Evolutionary conservation across 2,329 filamentous ascomycete genomes (phyloP).

Genomic region (Botrytis porri): DNA sequence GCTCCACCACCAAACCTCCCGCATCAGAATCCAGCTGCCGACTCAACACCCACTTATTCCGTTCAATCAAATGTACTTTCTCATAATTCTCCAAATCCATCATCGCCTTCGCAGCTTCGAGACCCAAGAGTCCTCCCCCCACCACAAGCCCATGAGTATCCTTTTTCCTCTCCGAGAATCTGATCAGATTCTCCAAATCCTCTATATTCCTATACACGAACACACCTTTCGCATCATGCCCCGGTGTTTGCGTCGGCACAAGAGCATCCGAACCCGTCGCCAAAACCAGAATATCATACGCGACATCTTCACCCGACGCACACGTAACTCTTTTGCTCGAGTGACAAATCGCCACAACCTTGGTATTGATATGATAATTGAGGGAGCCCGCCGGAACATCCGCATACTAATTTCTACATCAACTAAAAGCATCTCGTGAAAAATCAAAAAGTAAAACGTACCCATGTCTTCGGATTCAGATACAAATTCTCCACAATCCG

Average conservation of each 20-base stretch:
- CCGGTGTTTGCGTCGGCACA: conserved; percentile 64
- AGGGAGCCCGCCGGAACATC: conserved; percentile 57
- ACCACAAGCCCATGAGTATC: conserved; percentile 73
- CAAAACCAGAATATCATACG: conserved; percentile 78
- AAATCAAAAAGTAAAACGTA: conserved; percentile 40
- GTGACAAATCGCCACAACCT: conserved; percentile 65
- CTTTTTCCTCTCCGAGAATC: conserved; percentile 64
- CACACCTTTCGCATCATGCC: conserved; percentile 75
- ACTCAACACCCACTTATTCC: conserved; percentile 78
- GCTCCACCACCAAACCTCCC: conserved; percentile 76
- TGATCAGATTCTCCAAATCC: conserved; percentile 74
- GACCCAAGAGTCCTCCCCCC: conserved; percentile 77
- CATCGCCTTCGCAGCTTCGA: conserved; percentile 91
- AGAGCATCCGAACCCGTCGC: conserved; percentile 85
- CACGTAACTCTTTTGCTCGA: conserved; percentile 65
- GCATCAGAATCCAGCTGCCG: conserved; percentile 81
- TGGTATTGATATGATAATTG: conserved; percentile 72
- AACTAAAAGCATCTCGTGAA: neutral
- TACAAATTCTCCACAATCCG: conserved; percentile 84
- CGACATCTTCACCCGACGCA: conserved; percentile 63
- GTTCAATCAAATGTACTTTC: conserved; percentile 75
- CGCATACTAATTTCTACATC: conserved; percentile 30
- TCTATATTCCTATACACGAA: conserved; percentile 88
- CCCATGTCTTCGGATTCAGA: conserved; percentile 81
- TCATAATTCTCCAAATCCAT: conserved; percentile 75